Percentiles rank a stretch among this genome's conserved stretches.
Conservation (phyloP, 208 protist species). For the Leishmania amazonensis region DNA sequence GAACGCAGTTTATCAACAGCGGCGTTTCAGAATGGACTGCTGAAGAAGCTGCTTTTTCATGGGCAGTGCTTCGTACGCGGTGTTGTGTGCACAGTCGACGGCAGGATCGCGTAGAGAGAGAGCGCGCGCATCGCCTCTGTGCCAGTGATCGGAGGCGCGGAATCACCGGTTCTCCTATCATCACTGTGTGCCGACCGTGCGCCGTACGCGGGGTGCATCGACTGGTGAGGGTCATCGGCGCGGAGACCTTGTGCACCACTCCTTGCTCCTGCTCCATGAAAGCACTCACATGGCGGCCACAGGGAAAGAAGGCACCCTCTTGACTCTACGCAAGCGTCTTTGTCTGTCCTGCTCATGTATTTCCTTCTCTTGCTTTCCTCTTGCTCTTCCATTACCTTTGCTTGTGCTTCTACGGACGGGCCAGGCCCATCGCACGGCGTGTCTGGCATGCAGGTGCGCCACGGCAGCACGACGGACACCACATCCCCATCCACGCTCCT, state of each 20-base stretch:
- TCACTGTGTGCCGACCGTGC: not conserved
- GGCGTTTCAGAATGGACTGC: not conserved
- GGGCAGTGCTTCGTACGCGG: not conserved
- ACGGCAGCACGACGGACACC: not conserved
- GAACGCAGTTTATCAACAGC: not conserved
- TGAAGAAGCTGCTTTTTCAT: not conserved
- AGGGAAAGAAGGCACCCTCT: not conserved
- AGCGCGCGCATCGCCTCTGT: not conserved
- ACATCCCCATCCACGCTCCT: slow-evolving; percentile 1
- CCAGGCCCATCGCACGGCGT: not conserved
- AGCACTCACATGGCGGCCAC: not conserved
- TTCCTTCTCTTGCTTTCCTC: not conserved
- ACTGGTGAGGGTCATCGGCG: not conserved
- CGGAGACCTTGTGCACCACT: not conserved
- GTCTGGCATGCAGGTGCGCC: not conserved
- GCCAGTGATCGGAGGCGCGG: not conserved
- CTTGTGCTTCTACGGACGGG: not conserved
- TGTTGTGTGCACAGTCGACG: too few species aligned
- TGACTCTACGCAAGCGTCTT: not conserved
- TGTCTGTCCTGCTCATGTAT: not conserved
- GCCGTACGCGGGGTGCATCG: not conserved
- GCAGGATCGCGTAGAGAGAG: not conserved
- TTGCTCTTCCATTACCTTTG: not conserved
- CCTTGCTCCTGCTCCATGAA: not conserved
- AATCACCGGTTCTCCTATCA: not conserved